A percentile compares a stretch with the other conserved stretches of the same genome.
Conservation (phyloP, 2,329 filamentous ascomycete genomes). For the Aspergillus fischeri region DNA sequence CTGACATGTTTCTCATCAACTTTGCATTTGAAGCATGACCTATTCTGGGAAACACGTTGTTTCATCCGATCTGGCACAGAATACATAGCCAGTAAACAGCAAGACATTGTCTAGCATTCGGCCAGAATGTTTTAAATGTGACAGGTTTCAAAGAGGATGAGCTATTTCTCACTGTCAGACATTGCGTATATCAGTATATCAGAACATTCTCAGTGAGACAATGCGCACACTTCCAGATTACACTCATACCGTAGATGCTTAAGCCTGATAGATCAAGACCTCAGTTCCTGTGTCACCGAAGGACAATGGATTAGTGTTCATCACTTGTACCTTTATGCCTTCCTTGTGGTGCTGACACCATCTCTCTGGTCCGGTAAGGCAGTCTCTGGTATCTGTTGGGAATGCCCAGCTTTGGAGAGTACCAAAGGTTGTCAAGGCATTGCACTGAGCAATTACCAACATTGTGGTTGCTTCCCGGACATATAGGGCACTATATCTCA, state of each 20-base stretch:
- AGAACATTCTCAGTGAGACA: too few species aligned
- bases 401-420: neutral
- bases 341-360: too few species aligned
- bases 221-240: too few species aligned
- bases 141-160: neutral
- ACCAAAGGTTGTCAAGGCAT: neutral
- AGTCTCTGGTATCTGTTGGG: neutral
- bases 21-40: neutral
- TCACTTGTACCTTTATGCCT: neutral
- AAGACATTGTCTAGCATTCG: neutral
- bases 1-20: neutral
- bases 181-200: neutral
- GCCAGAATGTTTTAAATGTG: neutral
- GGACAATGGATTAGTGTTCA: neutral
- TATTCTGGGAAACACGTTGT: neutral
- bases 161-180: neutral
- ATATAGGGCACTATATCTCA: too few species aligned
- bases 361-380: neutral
- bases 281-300: neutral
- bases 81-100: too few species aligned
- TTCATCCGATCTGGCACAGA: neutral
- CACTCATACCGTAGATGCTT: neutral
- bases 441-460: too few species aligned
- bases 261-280: neutral
- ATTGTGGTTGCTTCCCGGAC: too few species aligned